phyloP scores from a whole-genome alignment of 1,139 yeast species.

The Scheffersomyces parashehatae region DNA sequence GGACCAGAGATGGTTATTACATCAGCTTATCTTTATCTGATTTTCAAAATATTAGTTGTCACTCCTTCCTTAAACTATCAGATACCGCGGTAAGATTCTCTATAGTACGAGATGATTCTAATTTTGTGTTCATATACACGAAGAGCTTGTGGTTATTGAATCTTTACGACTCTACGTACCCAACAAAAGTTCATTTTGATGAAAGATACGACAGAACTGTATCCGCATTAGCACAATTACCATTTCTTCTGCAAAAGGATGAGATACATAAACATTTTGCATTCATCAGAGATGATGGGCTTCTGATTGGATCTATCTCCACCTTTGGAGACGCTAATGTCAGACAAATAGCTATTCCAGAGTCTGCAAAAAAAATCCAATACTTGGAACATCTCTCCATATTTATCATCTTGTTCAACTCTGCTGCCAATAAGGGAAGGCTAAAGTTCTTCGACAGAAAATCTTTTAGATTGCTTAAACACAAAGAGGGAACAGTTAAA shows the following conservation, averaged over 20 bases:
- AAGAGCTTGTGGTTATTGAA: slow-evolving; percentile 47
- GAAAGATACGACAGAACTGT: slow-evolving; percentile 29
- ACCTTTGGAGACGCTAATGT: slow-evolving; percentile 27
- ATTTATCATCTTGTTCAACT: slow-evolving; percentile 42
- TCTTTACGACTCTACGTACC: slow-evolving; percentile 29
- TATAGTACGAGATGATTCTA: slow-evolving; percentile 11
- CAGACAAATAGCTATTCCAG: slow-evolving; percentile 36
- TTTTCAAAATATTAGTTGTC: background rate
- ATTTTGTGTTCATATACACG: slow-evolving; percentile 29
- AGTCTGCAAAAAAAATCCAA: slow-evolving; percentile 31
- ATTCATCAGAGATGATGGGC: slow-evolving; percentile 52
- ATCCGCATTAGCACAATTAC: slow-evolving; percentile 6
- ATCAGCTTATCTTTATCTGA: slow-evolving; percentile 7
- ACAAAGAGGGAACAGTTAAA: slow-evolving; percentile 15
- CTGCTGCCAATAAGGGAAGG: slow-evolving; percentile 22
- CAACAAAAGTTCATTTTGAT: slow-evolving; percentile 43
- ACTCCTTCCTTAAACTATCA: slow-evolving; percentile 23
- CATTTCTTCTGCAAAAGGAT: slow-evolving; percentile 4
- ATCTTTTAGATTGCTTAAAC: slow-evolving; percentile 16
- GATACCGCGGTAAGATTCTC: slow-evolving; percentile 21
- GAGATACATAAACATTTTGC: slow-evolving; percentile 23
- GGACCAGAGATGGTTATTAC: slow-evolving; percentile 18
- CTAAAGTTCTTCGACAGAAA: slow-evolving; percentile 39
- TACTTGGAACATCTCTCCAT: slow-evolving; percentile 13
- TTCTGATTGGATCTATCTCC: slow-evolving; percentile 35